These are phyloP conservation scores for Rhizopogon roseolus DNA, from an alignment of 768 basidiomycete species.

Conservation along the genomic window DNA sequence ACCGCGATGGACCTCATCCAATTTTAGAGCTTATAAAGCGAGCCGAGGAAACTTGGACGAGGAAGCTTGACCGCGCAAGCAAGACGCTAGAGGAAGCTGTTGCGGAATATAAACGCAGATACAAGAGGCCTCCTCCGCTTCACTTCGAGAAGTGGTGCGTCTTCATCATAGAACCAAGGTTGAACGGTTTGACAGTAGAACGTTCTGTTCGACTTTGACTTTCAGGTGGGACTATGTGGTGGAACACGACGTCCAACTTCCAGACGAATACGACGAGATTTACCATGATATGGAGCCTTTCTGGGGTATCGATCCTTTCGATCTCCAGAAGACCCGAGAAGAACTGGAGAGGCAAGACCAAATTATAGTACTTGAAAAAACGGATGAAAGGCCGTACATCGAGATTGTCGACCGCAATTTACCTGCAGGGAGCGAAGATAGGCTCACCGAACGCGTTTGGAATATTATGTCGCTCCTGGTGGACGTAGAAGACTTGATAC, in stretches of 20 bases:
- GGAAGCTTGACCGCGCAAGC: conserved; percentile 29
- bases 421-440: neutral
- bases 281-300: conserved; percentile 30
- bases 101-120: conserved; percentile 32
- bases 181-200: neutral
- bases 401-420: conserved; percentile 13
- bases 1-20: conserved; percentile 34
- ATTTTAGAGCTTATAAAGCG: conserved; percentile 37
- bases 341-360: conserved; percentile 12
- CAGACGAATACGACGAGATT: conserved; percentile 46
- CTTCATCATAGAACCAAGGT: neutral
- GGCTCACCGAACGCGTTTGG: conserved; percentile 1
- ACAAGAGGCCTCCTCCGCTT: conserved; percentile 30
- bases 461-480: conserved; percentile 19
- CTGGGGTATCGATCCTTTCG: conserved; percentile 30
- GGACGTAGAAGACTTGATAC: conserved; percentile 24
- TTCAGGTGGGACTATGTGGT: conserved; percentile 38
- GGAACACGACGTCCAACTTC: conserved; percentile 33
- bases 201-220: too few relatives aligned
- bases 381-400: neutral
- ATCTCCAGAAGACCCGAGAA: conserved; percentile 15
- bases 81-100: conserved; percentile 33
- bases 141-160: conserved; percentile 41
- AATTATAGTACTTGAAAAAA: conserved; percentile 23
- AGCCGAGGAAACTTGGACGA: conserved; percentile 33